These are phyloP conservation scores for Psilocybe subaeruginosa DNA, from an alignment of 768 basidiomycete species.

Conservation along the genomic window DNA sequence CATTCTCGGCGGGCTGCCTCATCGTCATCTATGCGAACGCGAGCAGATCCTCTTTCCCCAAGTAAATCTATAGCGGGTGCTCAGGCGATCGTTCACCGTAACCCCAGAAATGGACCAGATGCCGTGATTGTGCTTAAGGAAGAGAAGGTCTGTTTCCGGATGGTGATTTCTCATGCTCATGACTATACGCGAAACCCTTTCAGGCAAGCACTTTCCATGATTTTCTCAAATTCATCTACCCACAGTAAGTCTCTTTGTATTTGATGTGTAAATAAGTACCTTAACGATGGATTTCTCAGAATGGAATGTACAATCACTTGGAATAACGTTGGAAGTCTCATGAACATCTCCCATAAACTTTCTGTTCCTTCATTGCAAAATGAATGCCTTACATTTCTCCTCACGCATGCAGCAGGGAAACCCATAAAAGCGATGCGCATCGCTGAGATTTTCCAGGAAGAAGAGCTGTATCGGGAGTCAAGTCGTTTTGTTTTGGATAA, in stretches of 20 bases:
- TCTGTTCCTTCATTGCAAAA: slow-evolving; percentile 81
- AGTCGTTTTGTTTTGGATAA: slow-evolving; percentile 93
- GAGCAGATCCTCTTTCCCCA: neutral
- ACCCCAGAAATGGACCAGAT: slow-evolving; percentile 59
- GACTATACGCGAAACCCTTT: neutral
- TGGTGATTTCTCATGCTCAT: neutral
- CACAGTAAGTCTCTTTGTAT: slow-evolving; percentile 62
- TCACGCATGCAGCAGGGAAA: slow-evolving; percentile 90
- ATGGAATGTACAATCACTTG: slow-evolving; percentile 92
- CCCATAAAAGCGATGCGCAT: slow-evolving; percentile 94
- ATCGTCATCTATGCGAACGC: neutral
- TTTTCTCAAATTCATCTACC: slow-evolving; percentile 92
- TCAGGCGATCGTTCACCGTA: slow-evolving; percentile 43
- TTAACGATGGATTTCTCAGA: slow-evolving; percentile 18
- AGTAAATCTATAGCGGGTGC: slow-evolving; percentile 28
- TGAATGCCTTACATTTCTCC: slow-evolving; percentile 84
- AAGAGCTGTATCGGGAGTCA: slow-evolving; percentile 87
- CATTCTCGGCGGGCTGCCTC: neutral
- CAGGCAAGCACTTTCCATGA: slow-evolving; percentile 89
- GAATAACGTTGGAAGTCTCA: slow-evolving; percentile 91
- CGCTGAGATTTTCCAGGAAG: slow-evolving; percentile 88
- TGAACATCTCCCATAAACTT: slow-evolving; percentile 90
- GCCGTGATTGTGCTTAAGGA: slow-evolving; percentile 91
- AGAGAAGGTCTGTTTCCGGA: slow-evolving; percentile 58
- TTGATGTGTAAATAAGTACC: too few species aligned